Percentiles rank a stretch among this genome's conserved stretches.
phyloP scores from a whole-genome alignment of 106 monocot species.

The Dendrobium huoshanense region DNA sequence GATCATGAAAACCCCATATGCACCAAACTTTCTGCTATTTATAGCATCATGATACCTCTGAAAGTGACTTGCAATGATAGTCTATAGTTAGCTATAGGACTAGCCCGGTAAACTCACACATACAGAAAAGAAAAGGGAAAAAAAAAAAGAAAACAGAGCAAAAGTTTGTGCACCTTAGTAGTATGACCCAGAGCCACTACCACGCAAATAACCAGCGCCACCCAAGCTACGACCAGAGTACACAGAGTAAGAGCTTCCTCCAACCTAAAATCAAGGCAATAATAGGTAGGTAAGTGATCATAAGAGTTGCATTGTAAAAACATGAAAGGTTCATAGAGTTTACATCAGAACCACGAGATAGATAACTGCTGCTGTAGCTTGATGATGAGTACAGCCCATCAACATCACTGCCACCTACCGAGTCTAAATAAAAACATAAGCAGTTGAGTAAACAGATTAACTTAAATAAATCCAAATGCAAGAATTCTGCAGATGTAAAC shows the following conservation, averaged over 20 bases:
- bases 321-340: slow-evolving; percentile 3
- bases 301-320: background rate
- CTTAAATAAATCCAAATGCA: background rate
- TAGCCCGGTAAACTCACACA: background rate
- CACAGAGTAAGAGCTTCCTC: slow-evolving; percentile 60
- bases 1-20: slow-evolving; percentile 27
- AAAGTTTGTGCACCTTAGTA: slow-evolving; percentile 60
- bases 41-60: slow-evolving; percentile 2
- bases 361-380: slow-evolving; percentile 36
- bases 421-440: slow-evolving; percentile 28
- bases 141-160: background rate
- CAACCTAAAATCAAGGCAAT: slow-evolving; percentile 40
- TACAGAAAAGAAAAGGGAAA: background rate
- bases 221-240: slow-evolving; percentile 65
- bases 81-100: background rate
- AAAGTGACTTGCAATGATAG: background rate
- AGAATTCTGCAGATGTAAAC: slow-evolving; percentile 3
- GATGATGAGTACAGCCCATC: slow-evolving; percentile 77
- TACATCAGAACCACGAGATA: slow-evolving; percentile 88
- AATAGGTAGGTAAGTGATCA: background rate
- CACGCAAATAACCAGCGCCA: slow-evolving; percentile 48
- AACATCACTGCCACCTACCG: slow-evolving; percentile 52
- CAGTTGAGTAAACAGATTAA: background rate
- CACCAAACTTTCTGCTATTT: background rate
- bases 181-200: slow-evolving; percentile 70